phyloP scores from a whole-genome alignment of 1,284 basidiomycete genomes.

The Xerocomus amazonicus region DNA sequence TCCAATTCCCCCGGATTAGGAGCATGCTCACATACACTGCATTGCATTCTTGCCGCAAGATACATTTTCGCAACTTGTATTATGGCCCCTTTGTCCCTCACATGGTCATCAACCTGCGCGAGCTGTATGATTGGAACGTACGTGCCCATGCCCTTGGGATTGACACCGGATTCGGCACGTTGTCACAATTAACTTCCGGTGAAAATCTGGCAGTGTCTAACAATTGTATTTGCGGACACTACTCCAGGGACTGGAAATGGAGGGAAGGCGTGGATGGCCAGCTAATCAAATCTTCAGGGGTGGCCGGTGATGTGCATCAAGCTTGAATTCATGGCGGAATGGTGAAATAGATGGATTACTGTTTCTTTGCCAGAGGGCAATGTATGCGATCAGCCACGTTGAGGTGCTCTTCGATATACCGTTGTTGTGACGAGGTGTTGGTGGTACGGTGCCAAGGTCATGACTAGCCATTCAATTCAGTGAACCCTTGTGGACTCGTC shows the following conservation, averaged over 20 bases:
- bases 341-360: too few species aligned
- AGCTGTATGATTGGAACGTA: slow-evolving; percentile 5
- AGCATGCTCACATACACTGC: background rate
- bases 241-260: background rate
- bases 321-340: background rate
- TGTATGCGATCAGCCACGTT: background rate
- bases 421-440: too few species aligned
- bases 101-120: slow-evolving; percentile 11
- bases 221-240: background rate
- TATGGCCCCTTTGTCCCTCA: slow-evolving; percentile 1
- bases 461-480: too few species aligned
- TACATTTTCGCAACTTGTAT: background rate
- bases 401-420: background rate
- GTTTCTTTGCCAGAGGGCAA: too few species aligned
- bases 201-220: background rate
- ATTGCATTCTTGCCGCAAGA: background rate
- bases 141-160: background rate
- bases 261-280: background rate
- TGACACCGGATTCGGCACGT: slow-evolving; percentile 7
- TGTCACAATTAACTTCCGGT: background rate
- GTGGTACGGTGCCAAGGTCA: too few species aligned
- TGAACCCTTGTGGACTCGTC: too few species aligned
- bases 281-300: too few species aligned
- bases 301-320: background rate
- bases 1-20: background rate